Evolutionary conservation across 345 rosid genomes (phyloP).

Genomic region (Gynandropsis gynandra): DNA sequence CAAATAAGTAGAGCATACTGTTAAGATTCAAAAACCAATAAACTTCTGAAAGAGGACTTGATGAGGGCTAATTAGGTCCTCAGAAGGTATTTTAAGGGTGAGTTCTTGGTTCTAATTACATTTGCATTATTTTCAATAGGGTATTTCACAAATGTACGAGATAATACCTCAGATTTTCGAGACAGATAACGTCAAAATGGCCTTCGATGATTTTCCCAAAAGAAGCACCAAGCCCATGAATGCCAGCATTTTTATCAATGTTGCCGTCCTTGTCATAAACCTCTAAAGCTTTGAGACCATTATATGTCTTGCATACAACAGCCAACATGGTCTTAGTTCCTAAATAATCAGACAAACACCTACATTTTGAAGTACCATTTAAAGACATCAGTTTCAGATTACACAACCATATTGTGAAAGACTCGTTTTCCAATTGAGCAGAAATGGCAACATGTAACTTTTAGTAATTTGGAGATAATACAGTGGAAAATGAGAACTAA

Average conservation of each 20-base stretch:
- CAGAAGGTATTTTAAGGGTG: no score
- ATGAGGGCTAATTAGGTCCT: no score
- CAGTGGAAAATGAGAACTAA: conserved; percentile 28
- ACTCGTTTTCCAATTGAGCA: conserved; percentile 1
- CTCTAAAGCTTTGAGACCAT: conserved; percentile 54
- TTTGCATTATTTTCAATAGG: background rate
- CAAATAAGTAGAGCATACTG: background rate
- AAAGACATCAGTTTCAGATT: conserved; percentile 14
- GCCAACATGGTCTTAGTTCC: conserved; percentile 77
- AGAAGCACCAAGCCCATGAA: conserved; percentile 77
- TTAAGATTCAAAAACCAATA: no score
- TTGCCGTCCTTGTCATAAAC: conserved; percentile 43
- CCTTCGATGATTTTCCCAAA: conserved; percentile 57
- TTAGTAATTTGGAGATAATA: conserved; percentile 1
- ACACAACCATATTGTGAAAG: conserved; percentile 6
- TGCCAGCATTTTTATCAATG: conserved; percentile 51
- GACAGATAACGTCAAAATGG: conserved; percentile 62
- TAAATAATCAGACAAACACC: conserved; percentile 71
- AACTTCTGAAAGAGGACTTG: no score
- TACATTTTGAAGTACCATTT: no score
- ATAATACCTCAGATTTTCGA: conserved; percentile 67
- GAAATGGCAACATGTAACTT: conserved; percentile 4
- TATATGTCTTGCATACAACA: conserved; percentile 59
- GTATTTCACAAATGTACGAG: conserved; percentile 15
- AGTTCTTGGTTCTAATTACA: no score